These are phyloP conservation scores for Lactifluus volemus DNA, from an alignment of 768 basidiomycete species.

Conservation along the genomic window DNA sequence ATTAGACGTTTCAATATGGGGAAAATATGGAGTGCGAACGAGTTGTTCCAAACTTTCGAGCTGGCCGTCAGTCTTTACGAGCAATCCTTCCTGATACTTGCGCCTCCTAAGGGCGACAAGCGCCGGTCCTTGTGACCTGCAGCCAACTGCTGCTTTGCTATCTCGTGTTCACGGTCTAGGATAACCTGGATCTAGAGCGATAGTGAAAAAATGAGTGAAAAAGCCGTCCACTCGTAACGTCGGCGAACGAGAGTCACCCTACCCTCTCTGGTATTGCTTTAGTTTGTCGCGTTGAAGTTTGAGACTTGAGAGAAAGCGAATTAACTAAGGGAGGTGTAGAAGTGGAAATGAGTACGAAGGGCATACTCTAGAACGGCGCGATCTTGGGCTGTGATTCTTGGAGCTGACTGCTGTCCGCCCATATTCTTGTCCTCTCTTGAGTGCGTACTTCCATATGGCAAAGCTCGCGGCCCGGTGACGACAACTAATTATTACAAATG, in stretches of 20 bases:
- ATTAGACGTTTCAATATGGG: not conserved
- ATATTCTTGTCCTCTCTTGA: conserved; percentile 29
- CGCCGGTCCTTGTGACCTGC: conserved; percentile 84
- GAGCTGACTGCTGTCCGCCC: conserved; percentile 66
- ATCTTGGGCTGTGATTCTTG: conserved; percentile 90
- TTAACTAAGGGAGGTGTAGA: conserved; percentile 19
- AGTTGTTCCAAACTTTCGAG: conserved; percentile 83
- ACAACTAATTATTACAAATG: too few relatives aligned
- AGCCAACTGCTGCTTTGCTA: conserved; percentile 76
- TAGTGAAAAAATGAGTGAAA: not conserved
- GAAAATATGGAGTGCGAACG: conserved; percentile 36
- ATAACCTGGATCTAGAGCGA: conserved; percentile 67
- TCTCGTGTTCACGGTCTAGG: conserved; percentile 80
- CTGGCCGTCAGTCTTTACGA: conserved; percentile 84
- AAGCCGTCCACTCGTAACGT: not conserved
- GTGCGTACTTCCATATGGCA: too few relatives aligned
- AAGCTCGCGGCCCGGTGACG: not conserved
- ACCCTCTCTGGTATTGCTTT: conserved; percentile 93
- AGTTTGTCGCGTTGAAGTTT: conserved; percentile 96
- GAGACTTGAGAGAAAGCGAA: conserved; percentile 43
- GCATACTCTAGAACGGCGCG: conserved; percentile 90
- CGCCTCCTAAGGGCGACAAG: conserved; percentile 78
- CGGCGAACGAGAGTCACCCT: conserved; percentile 14
- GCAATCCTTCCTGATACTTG: conserved; percentile 88
- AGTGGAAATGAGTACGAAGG: conserved; percentile 15